A percentile compares a stretch with the other conserved stretches of the same genome.
phyloP scores from a whole-genome alignment of 768 basidiomycete genomes.

The Hygrophorus russula region DNA sequence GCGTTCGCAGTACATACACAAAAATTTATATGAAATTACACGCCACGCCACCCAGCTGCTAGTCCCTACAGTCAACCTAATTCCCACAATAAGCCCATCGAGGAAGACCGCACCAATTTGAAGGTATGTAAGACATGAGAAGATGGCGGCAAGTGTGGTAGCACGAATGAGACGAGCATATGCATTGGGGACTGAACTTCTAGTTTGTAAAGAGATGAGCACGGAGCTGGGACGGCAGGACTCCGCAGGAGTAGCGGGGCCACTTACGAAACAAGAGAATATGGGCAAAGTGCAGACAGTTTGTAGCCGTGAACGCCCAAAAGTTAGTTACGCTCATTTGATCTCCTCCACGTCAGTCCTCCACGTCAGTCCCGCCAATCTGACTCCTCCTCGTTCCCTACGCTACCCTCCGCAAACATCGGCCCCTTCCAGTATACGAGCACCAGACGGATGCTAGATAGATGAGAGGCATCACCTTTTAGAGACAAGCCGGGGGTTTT shows the following conservation, averaged over 20 bases:
- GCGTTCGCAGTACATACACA: no score
- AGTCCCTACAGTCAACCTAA: slow-evolving; percentile 53
- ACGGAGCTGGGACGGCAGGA: slow-evolving; percentile 1
- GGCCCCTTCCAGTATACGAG: slow-evolving; percentile 58
- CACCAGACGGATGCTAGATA: slow-evolving; percentile 57
- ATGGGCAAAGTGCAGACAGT: slow-evolving; percentile 65
- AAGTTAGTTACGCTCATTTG: slow-evolving; percentile 33
- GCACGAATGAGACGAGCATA: slow-evolving; percentile 43
- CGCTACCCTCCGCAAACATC: slow-evolving; percentile 25
- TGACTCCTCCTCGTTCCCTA: slow-evolving; percentile 30
- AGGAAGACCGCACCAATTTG: slow-evolving; percentile 56
- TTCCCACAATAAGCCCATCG: slow-evolving; percentile 57
- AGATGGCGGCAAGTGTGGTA: slow-evolving; percentile 58
- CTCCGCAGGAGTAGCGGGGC: neutral
- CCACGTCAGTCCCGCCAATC: slow-evolving; percentile 59
- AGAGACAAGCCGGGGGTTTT: slow-evolving; percentile 32
- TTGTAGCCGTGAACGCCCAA: slow-evolving; percentile 68
- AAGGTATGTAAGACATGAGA: slow-evolving; percentile 53
- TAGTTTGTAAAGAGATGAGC: slow-evolving; percentile 13
- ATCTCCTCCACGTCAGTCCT: slow-evolving; percentile 22
- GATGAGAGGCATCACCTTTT: slow-evolving; percentile 53
- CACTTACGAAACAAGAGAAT: slow-evolving; percentile 55
- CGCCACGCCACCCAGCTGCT: slow-evolving; percentile 26
- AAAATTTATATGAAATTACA: no score
- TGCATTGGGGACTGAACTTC: slow-evolving; percentile 51